Base-by-base conservation (phyloP, 2,329 filamentous ascomycete species). In the Epichloe elymi region DNA sequence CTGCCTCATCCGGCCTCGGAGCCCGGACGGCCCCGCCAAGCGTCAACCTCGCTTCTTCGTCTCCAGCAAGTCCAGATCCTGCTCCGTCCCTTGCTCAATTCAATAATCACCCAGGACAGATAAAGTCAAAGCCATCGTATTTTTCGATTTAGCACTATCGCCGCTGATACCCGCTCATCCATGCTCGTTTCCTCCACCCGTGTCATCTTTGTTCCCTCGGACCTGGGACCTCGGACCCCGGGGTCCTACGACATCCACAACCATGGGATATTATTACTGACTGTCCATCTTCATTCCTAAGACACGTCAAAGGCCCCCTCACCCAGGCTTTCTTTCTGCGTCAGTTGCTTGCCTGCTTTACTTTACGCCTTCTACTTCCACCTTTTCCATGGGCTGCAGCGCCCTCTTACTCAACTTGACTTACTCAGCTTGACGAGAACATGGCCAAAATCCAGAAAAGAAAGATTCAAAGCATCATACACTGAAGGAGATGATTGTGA, bases 401-500 rank as follows among this genome's bases (percentile, higher is more conserved):
- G 36, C n/a, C 19, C 40, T 20, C 40, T 42, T 19, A 23, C 40
- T 5, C 17, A 14, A 3, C 40, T 42, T 42, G 3, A 12, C 19
- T n/a, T n/a, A n/a, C 40, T 5, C 17, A 14, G 7, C 40, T 42
- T 42, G 3, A 12, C 19, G 20, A 42, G 35, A 44, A 37, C n/a
- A 26, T 14, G 46, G 14, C n/a, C 36, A n/a, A 35, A 37, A 47
- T 41, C 14, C 19, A 37, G 36, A 51, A 50, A 50, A 40, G 4
- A 55, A 56, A 58, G 49, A 55, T 55, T 51, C 54, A 62, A 60
- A 11, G 6, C 55, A 61, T 59, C 55, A 57, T 65, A 63, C 60
- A 64, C 56, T 52, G 60, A 64, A 65, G 65, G 51, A 54, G 17
- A 47, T 35, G 37, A 33, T 45, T 45, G 45, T 15, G 30, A 23